Percentiles rank a stretch among this genome's conserved stretches.
These are phyloP conservation scores for Aspergillus wentii DNA, from an alignment of 495 filamentous ascomycete species.

Conservation along the genomic window DNA sequence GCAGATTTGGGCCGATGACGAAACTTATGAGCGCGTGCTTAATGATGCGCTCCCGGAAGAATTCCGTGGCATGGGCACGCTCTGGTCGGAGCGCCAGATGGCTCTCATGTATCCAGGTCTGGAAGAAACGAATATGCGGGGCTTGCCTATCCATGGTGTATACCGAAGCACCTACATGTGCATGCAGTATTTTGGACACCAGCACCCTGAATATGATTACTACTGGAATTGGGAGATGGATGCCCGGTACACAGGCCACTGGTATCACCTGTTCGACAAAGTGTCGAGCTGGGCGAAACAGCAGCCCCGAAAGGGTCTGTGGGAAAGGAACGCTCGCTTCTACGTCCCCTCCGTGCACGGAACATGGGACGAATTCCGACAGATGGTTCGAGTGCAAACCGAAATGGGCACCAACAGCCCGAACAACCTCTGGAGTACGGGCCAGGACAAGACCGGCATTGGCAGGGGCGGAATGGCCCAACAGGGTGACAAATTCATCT, in stretches of 20 bases:
- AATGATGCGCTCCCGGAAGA: conserved; percentile 72
- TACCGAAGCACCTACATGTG: conserved; percentile 92
- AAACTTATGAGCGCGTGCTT: conserved; percentile 59
- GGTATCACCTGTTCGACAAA: conserved; percentile 81
- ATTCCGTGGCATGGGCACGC: conserved; percentile 79
- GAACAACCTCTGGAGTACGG: conserved; percentile 63
- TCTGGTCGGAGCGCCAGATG: conserved; percentile 95
- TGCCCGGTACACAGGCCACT: conserved; percentile 92
- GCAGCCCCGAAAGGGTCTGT: conserved; percentile 86
- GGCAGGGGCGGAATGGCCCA: conserved; percentile 37
- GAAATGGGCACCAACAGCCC: conserved; percentile 72
- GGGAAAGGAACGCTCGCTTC: conserved; percentile 90
- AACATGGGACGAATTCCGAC: conserved; percentile 85
- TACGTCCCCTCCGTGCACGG: conserved; percentile 88
- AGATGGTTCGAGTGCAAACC: conserved; percentile 86
- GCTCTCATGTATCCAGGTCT: conserved; percentile 77
- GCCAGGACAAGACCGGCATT: conserved; percentile 27
- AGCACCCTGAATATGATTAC: conserved; percentile 90
- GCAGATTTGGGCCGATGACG: conserved; percentile 62
- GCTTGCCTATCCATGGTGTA: conserved; percentile 79
- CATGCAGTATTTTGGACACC: conserved; percentile 84
- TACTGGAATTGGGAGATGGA: conserved; percentile 99
- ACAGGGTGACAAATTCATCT: conserved; percentile 67
- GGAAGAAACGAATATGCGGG: conserved; percentile 64
- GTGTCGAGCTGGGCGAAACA: conserved; percentile 68